Base-by-base conservation (phyloP, 768 basidiomycete genomes). In the Leucosporidium yakuticum region DNA sequence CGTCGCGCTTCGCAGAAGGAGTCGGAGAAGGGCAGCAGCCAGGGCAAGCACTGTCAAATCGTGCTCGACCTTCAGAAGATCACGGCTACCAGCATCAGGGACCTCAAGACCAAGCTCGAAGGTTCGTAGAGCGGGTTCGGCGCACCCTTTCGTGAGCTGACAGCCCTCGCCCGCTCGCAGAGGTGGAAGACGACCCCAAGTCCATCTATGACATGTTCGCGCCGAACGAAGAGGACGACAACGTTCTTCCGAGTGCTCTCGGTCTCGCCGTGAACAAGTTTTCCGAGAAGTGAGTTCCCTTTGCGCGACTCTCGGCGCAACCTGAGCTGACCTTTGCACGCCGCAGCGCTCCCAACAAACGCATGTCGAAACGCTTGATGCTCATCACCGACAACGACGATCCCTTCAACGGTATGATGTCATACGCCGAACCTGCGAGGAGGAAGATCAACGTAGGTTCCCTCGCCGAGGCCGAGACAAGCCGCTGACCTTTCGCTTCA, bases 321-420 rank as follows among this genome's bases (percentile, higher is more conserved):
- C 50, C n/a, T 9, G 3, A 51, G 50, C 25, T 51, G 21, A 23
- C 25, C 2, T 51, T 23, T n/a, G 4, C 14, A 8, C 50, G 19
- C 8, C 4, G 21, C 59, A 60, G 59, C 20, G 36, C n/a, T 4
- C 44, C 59, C 4, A 86, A 88, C n/a, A 94, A 95, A 76, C 87
- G 93, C 8, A 84, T 98, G 1, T 97, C 39, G 39, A 44, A 44
- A 15, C 87, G 94, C 8, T 84, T 98, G 1, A 97, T 97, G 77
- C 80, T 95, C 49, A 89, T 99, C 53, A 98, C 96, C 0, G 88
- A 98, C 76, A 86, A 89, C 72, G 91, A 93, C 73, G 79, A 89
- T 72, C 92, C 92, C 0, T 23, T 68, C 55, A 8, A n/a, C 12
- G 64, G 62, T n/a, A 53, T n/a, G 51, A 53, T 27, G n/a, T 23